phyloP scores from a whole-genome alignment of 768 basidiomycete species.

The Roridomyces roridus region DNA sequence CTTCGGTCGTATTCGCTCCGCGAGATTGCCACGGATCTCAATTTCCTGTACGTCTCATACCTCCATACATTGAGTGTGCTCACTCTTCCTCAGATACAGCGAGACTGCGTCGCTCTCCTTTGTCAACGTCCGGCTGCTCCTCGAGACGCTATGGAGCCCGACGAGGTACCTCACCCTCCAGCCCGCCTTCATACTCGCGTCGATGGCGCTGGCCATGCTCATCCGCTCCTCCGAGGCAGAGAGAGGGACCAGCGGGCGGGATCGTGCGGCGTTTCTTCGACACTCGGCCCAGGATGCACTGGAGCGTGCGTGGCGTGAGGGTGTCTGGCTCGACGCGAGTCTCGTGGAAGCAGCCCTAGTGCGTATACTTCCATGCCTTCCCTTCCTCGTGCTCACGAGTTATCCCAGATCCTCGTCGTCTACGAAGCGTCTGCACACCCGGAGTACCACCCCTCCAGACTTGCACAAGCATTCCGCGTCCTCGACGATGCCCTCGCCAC shows the following conservation, averaged over 20 bases:
- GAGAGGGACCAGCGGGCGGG: conserved; percentile 46
- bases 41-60: conserved; percentile 11
- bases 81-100: background rate
- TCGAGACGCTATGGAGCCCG: conserved; percentile 46
- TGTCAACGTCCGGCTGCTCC: conserved; percentile 47
- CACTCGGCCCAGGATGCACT: conserved; percentile 51
- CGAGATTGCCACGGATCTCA: conserved; percentile 19
- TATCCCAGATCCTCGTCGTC: conserved; percentile 53
- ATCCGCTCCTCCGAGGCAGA: conserved; percentile 58
- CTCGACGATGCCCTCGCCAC: conserved; percentile 54
- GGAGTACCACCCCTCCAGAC: conserved; percentile 47
- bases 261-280: conserved; percentile 49
- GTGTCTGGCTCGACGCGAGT: conserved; percentile 48
- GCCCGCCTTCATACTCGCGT: conserved; percentile 56
- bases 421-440: conserved; percentile 63
- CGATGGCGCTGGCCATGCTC: conserved; percentile 54
- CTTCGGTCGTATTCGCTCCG: conserved; percentile 19
- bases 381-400: background rate
- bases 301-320: conserved; percentile 46
- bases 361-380: conserved; percentile 24
- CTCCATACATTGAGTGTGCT: background rate
- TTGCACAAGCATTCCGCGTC: conserved; percentile 45
- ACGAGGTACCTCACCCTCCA: conserved; percentile 48
- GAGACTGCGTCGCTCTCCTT: conserved; percentile 43
- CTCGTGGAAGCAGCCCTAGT: conserved; percentile 62